Evolutionary conservation across 305 asterid genomes (phyloP), one percentile per base, ranked within the genome.

Genomic region (Fraxinus paxiana): DNA sequence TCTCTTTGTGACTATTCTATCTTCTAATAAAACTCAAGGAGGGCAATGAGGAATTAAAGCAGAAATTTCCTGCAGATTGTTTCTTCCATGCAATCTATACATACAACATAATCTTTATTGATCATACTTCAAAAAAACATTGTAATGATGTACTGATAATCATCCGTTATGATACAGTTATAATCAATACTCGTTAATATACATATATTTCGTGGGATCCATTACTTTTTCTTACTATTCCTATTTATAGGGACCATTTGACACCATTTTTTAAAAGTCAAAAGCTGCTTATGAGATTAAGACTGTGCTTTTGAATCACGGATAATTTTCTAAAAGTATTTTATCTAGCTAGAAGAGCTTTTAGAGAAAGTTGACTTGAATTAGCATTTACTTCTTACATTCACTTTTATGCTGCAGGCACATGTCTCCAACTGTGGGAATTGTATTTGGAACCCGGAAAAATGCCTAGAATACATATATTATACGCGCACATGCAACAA

Each of bases 1-100:
- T 85, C 94, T 87, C 97, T 91, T 92, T 90, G 92, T 87, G 95
- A 93, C 96, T 89, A 90, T 91, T 87, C 97, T 93, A 92, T 89
- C 89, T 91, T 90, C 96, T 89, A 92, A 88, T 86, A 93, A 94
- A 93, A 96, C 91, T 84, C 90, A 12, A 1, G 3, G 17, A 24
- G 35, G 17, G 7, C 37, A 24, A 26, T 8, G 81, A 80, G 80
- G 89, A 89, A 86, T 86, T 86, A 92, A 90, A 90, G 95, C 83
- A 82, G 28, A 48, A 70, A 82, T 59, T 83, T 82, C 70, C 56
- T 54, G 71, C 34, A 63, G 82, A 71, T 80, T 85, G 82, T 76
- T 84, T 87, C 89, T 90, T 90, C 87, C 89, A 88, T 91, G 94
- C 94, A 88, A 63, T 83, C 87, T 87, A 81, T 83, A 82, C 69